Percentiles rank a stretch among this genome's conserved stretches.
Conservation (phyloP, 2,329 filamentous ascomycete genomes). For the Penicillium paneum region DNA sequence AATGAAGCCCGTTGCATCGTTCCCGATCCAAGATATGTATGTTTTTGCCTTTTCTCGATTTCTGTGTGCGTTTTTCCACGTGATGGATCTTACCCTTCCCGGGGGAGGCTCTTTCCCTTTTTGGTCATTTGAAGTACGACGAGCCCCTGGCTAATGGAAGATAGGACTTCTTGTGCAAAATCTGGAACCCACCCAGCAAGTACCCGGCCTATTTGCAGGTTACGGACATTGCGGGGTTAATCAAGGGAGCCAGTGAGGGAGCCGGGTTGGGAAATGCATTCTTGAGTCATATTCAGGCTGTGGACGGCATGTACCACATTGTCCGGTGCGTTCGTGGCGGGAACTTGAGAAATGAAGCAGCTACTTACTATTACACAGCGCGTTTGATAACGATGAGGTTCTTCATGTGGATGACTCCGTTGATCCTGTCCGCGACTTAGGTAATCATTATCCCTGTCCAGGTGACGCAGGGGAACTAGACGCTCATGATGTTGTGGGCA, state of each 20-base stretch:
- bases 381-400: conserved; percentile 2
- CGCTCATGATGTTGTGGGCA: neutral
- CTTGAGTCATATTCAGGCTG: conserved; percentile 5
- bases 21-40: conserved; percentile 5
- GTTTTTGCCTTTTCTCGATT: neutral
- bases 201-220: conserved; percentile 8
- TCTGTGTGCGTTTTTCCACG: neutral
- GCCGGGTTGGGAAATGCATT: conserved; percentile 6
- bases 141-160: neutral
- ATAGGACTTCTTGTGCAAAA: conserved; percentile 6
- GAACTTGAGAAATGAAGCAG: neutral
- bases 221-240: conserved; percentile 3
- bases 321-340: neutral
- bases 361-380: neutral
- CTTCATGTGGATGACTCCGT: conserved; percentile 3
- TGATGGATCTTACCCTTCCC: neutral
- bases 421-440: neutral
- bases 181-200: conserved; percentile 5
- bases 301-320: conserved; percentile 8
- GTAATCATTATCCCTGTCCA: neutral
- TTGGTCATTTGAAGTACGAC: neutral
- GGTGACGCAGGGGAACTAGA: neutral
- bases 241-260: conserved; percentile 5
- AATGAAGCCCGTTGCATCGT: conserved; percentile 6
- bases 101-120: neutral